phyloP scores from a whole-genome alignment of 1,284 basidiomycete species.

The Papiliotrema terrestris region DNA sequence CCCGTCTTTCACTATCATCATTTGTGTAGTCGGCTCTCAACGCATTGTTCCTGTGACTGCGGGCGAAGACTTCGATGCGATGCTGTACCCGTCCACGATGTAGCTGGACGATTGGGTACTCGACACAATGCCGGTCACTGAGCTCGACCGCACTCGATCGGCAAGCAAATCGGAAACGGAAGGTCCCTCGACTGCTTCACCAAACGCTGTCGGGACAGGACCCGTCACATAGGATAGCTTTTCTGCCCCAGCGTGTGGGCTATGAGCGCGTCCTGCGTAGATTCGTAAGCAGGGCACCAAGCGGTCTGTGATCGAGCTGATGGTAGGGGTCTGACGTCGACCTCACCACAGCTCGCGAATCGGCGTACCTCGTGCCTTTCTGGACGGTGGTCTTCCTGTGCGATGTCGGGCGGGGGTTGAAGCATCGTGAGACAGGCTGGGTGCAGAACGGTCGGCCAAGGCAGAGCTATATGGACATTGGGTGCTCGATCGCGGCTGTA shows the following conservation, averaged over 20 bases:
- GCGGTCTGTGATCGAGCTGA: background rate
- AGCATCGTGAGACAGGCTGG: background rate
- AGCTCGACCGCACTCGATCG: no score
- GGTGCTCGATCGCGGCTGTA: conserved; percentile 5
- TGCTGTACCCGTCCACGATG: no score
- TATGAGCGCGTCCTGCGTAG: background rate
- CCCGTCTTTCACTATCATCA: no score
- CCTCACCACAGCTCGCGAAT: background rate
- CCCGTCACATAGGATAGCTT: background rate
- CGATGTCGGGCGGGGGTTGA: background rate
- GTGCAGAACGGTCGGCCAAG: background rate
- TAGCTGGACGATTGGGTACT: no score
- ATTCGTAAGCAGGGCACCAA: background rate
- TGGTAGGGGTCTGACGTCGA: background rate
- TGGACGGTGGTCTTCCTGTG: conserved; percentile 8
- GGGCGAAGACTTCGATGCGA: no score
- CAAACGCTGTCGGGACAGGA: background rate
- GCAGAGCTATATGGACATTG: background rate
- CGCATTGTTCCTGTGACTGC: no score
- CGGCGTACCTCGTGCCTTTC: conserved; percentile 14
- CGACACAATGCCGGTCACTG: no score
- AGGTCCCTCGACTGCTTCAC: background rate
- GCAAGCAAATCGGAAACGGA: no score
- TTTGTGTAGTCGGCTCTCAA: no score
- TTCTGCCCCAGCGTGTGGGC: background rate